Conservation (phyloP, 2,329 filamentous ascomycete genomes). For the Penicillium corylophilum region DNA sequence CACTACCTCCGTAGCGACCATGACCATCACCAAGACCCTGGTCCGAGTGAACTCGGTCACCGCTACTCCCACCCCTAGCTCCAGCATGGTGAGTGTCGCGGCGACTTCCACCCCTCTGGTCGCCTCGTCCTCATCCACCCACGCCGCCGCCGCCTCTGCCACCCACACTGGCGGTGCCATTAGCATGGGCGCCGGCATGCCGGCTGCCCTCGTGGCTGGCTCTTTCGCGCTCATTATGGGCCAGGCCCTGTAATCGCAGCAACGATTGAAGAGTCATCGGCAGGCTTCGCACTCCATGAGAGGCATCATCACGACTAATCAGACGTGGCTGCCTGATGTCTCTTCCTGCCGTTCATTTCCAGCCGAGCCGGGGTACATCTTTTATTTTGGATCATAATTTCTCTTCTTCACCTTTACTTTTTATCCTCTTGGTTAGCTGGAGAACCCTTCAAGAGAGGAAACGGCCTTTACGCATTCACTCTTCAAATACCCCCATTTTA, state of each 20-base stretch:
- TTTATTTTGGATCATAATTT: conserved; percentile 19
- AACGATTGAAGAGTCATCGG: conserved; percentile 4
- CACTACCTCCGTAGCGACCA: conserved; percentile 34
- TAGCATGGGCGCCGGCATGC: conserved; percentile 25
- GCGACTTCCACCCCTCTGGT: conserved; percentile 25
- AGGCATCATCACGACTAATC: neutral
- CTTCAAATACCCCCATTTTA: conserved; percentile 34
- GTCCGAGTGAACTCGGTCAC: conserved; percentile 45
- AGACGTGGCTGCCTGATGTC: conserved; percentile 1
- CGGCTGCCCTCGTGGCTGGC: conserved; percentile 36
- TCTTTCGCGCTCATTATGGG: conserved; percentile 40
- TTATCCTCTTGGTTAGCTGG: conserved; percentile 23
- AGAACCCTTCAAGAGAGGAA: conserved; percentile 22
- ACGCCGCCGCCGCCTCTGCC: conserved; percentile 12
- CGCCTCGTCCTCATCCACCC: conserved; percentile 9
- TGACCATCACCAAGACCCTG: conserved; percentile 45
- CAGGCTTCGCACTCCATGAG: neutral
- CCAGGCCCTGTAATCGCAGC: conserved; percentile 29
- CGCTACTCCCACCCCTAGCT: conserved; percentile 22
- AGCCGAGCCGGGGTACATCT: conserved; percentile 21
- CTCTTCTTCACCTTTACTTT: conserved; percentile 18
- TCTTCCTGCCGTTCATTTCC: conserved; percentile 21
- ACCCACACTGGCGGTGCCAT: conserved; percentile 21
- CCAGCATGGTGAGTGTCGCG: conserved; percentile 16
- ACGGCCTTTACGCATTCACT: conserved; percentile 20